Evolutionary conservation across 345 rosid species (phyloP), one percentile per base, ranked within the genome.

Genomic region (Brassica nigra): DNA sequence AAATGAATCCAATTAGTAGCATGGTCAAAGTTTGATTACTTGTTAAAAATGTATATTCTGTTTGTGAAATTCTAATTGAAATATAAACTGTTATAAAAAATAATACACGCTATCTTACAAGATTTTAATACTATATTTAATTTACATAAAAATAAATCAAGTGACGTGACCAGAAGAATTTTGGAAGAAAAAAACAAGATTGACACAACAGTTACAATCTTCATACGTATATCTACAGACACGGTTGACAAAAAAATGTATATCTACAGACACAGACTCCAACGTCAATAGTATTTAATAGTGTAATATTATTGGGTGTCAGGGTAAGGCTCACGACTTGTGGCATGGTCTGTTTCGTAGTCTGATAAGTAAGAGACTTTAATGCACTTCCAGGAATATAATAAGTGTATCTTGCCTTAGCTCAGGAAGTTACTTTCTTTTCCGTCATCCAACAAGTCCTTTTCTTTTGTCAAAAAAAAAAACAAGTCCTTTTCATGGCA

Each of bases 361-460:
- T 49, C 57, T 49, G 20, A 49, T n/a, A 47, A n/a, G 57, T 47
- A 47, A 49, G 52, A 44, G 18, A 49, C 57, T 49, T 49, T n/a
- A n/a, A 49, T 49, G 57, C 57, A 49, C 57, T 49, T 49, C 18
- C 18, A 49, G 18, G 6, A 49, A n/a, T 1, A 49, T 5, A 30
- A 49, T 5, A 30, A 76, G 61, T 55, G 61, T 3, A 31, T 44
- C 76, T 70, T 33, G 57, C 65, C 70, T 62, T 62, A 33, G 64
- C 39, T 39, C 20, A 30, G 36, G 52, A 54, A 30, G 7, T 70
- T 52, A 34, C 9, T 44, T 63, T 62, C 11, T 70, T 36, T 44
- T 62, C 70, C 70, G 31, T 70, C 37, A 62, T 36, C 65, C 55
- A 47, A 76, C 75, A 61, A 61, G 62, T 14, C 62, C 57, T 31